Conservation (phyloP, 1,139 yeast genomes). For the Hanseniaspora uvarum region DNA sequence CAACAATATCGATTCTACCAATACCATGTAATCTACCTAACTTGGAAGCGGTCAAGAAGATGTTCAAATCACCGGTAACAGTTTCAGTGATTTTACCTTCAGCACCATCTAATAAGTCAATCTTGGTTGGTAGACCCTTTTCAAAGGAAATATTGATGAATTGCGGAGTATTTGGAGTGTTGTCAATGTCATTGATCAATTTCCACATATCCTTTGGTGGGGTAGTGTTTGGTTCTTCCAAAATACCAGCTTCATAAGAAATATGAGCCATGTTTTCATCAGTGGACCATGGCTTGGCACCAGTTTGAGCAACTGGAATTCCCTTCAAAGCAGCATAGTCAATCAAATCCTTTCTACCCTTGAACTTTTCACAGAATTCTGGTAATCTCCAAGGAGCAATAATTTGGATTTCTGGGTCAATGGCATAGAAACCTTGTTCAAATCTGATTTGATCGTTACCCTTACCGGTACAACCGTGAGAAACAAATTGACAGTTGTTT, state of each 20-base stretch:
- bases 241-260: conserved; percentile 96
- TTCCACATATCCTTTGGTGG: conserved; percentile 99
- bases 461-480: conserved; percentile 99
- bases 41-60: conserved; percentile 84
- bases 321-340: conserved; percentile 86
- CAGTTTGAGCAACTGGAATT: conserved; percentile 92
- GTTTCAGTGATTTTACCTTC: conserved; percentile 31
- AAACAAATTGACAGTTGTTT: conserved; percentile 95
- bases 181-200: conserved; percentile 86
- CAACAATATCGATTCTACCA: conserved; percentile 97
- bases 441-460: conserved; percentile 99
- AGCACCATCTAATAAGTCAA: conserved; percentile 45
- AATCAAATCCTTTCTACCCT: conserved; percentile 91
- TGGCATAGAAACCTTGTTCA: conserved; percentile 90
- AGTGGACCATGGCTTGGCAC: conserved; percentile 98
- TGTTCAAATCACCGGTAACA: conserved; percentile 71
- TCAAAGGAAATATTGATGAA: conserved; percentile 70
- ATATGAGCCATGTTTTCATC: conserved; percentile 98
- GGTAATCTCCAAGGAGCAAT: conserved; percentile 99
- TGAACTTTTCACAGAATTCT: conserved; percentile 83
- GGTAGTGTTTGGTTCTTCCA: conserved; percentile 95
- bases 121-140: conserved; percentile 79
- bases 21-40: conserved; percentile 98
- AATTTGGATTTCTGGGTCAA: conserved; percentile 91
- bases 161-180: conserved; percentile 92